Percentiles rank a stretch among this genome's conserved stretches.
These are phyloP conservation scores for Cantharellus cinnabarinus DNA, from an alignment of 768 basidiomycete genomes.

Conservation along the genomic window DNA sequence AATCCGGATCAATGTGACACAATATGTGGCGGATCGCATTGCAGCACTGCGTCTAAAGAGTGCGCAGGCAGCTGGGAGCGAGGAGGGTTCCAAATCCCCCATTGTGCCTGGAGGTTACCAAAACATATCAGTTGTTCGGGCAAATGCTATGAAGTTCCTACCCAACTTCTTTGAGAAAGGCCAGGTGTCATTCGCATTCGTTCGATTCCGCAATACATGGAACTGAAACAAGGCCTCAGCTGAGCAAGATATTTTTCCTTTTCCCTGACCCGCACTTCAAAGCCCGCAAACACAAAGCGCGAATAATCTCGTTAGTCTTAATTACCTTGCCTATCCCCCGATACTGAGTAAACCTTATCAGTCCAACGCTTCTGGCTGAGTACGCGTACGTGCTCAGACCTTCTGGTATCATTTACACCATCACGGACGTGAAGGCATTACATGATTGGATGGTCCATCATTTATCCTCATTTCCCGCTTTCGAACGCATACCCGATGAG, in stretches of 20 bases:
- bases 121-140: conserved; percentile 84
- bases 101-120: conserved; percentile 33
- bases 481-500: conserved; percentile 57
- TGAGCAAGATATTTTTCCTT: conserved; percentile 88
- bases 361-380: conserved; percentile 85
- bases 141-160: conserved; percentile 97
- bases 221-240: conserved; percentile 11
- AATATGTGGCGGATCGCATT: conserved; percentile 91
- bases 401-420: conserved; percentile 93
- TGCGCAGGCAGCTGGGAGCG: not conserved
- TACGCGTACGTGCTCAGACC: conserved; percentile 85
- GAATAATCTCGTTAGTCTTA: conserved; percentile 58
- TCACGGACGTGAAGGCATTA: conserved; percentile 88
- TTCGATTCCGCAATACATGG: not conserved
- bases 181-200: conserved; percentile 25
- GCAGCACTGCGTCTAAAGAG: conserved; percentile 59
- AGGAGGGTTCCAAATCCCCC: conserved; percentile 8
- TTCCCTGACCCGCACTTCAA: conserved; percentile 99
- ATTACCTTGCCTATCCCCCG: not conserved
- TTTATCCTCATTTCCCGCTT: conserved; percentile 71
- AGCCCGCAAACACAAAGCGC: conserved; percentile 90
- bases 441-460: conserved; percentile 91
- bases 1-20: conserved; percentile 88
- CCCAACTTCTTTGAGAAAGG: conserved; percentile 88
- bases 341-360: conserved; percentile 8